Base-by-base conservation (phyloP, 352 stramenopile genomes). In the Blastocystis sp. region DNA sequence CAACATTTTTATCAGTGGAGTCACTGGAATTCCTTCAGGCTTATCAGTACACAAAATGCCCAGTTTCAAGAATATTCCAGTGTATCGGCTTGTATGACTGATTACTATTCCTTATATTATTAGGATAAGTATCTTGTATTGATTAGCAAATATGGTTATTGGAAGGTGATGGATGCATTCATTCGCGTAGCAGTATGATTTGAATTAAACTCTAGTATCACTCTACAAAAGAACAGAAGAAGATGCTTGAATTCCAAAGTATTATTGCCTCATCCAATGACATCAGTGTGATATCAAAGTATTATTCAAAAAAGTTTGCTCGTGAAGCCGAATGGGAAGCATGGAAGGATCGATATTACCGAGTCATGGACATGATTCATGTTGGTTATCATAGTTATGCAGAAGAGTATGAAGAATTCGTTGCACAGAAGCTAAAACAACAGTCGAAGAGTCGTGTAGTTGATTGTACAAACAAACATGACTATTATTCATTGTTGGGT, bases 1-100 rank as follows among this genome's bases (percentile, higher is more conserved):
- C 71, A 83, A 52, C 49, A 83, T 83, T 37, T 83, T 83, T 54
- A 83, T 83, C 71, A 83, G 71, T 39, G 71, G 71, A 21, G 51
- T 66, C n/a, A 83, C 71, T 9, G 71, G 71, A 14, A 67, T 83
- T 46, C 71, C 71, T 11, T 57, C 49, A 9, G 71, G 71, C 19
- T 39, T 83, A 35, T 65, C 71, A 1, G 65, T 83, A 1, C 71
- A 83, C 71, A 65, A 32, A 43, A 63, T 63, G 71, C 71, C 71
- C 0, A 16, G 46, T 19, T 83, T 83, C 27, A n/a, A 29, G n/a
- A 65, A 66, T 27, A 42, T 83, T 43, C 71, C 71, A 16, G 54
- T 83, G 51, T 83, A 83, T 27, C 71, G 71, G 0, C 27, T 83
- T 24, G 71, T 83, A 14, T 12, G n/a, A 12, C 0, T 65, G 12